phyloP scores from a whole-genome alignment of 306 rosid genomes.

The Cucumis sativus region Cucumber_9930_V3 NC_026655.2:1364501-1365000 shows the following conservation, averaged over 20 bases:
- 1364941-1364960: slow-evolving; percentile 94
- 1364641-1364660: slow-evolving; percentile 89
- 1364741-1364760: slow-evolving; percentile 82
- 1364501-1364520: not conserved
- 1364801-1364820: not conserved
- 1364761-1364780: not conserved
- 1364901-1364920: slow-evolving; percentile 63
- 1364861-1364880: not conserved
- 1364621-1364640: slow-evolving; percentile 99
- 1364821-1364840: not conserved
- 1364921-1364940: slow-evolving; percentile 89
- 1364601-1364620: slow-evolving; percentile 94
- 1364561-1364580: slow-evolving; percentile 54
- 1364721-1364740: slow-evolving; percentile 97
- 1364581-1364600: slow-evolving; percentile 99
- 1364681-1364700: slow-evolving; percentile 69
- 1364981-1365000: slow-evolving; percentile 98
- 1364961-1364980: slow-evolving; percentile 91
- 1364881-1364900: not conserved
- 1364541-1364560: slow-evolving; percentile 1
- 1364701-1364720: slow-evolving; percentile 91
- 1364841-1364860: not conserved
- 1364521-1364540: not conserved
- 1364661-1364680: slow-evolving; percentile 72
- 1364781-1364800: not conserved